Conservation (phyloP, 805 yeast genomes). For the Sugiyamaella lignohabitans region DNA sequence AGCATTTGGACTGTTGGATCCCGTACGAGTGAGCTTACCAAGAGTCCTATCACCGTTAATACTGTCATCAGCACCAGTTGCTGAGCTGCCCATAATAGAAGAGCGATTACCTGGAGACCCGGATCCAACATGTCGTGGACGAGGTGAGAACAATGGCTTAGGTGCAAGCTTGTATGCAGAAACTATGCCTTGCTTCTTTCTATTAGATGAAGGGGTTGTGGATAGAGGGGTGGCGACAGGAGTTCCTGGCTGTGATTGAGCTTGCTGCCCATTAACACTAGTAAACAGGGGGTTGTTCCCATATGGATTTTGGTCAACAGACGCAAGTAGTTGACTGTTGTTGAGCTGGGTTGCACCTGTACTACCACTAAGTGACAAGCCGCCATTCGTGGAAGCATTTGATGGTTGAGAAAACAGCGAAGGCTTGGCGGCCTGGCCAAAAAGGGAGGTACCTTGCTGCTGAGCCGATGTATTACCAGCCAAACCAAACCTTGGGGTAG, state of each 20-base stretch:
- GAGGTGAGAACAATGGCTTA: constrained; percentile 43
- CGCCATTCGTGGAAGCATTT: no score
- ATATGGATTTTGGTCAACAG: constrained; percentile 58
- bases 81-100: background rate
- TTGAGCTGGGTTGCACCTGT: background rate
- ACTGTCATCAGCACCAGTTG: background rate
- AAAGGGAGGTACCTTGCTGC: constrained; percentile 6
- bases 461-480: constrained; percentile 3
- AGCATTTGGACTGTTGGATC: background rate
- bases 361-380: no score
- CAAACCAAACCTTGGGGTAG: constrained; percentile 29
- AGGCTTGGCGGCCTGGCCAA: constrained; percentile 14
- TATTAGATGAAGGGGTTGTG: constrained; percentile 28
- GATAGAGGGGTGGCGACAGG: constrained; percentile 45
- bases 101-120: constrained; percentile 1
- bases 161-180: constrained; percentile 62
- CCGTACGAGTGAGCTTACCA: background rate
- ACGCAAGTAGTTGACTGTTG: constrained; percentile 26
- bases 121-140: background rate
- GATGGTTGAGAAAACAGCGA: background rate
- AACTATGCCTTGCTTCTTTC: constrained; percentile 54
- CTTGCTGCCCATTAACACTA: constrained; percentile 31
- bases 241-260: constrained; percentile 31
- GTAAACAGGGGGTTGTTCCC: constrained; percentile 67
- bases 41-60: background rate